Base-by-base conservation (phyloP, 441 rosid species). In the Populus hybrid region DNA sequence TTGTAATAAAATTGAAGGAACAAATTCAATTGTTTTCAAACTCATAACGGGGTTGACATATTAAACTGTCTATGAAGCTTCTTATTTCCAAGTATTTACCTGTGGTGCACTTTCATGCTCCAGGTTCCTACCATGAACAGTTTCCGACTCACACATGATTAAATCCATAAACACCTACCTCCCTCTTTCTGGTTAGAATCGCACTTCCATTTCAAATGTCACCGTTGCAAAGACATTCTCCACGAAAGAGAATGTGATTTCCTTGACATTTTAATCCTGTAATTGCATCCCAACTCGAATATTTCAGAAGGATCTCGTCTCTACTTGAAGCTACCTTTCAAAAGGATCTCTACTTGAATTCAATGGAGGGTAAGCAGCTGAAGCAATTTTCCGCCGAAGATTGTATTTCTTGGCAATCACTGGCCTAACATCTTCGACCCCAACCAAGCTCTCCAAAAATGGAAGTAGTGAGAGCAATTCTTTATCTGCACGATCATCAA, bases 381-480 rank as follows among this genome's bases (percentile, higher is more conserved):
- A 91, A 21, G 94, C 96, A 40, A 96, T 78, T 86, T 89, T 96
- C 81, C 84, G 89, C 81, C 88, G 79, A 5, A 93, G 89, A 85
- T 94, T 94, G 90, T 85, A 96, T 78, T 94, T 96, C 89, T 82
- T 81, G 16, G 79, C 84, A 26, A 81, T 81, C 34, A 91, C 67
- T 11, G 99, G 96, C 84, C 99, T 88, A 18, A 94, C 98, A 82
- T 96, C 99, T 83, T 94, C 93, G 0, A 87, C 94, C 18, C 94
- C 94, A 1, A 84, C 95, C 83, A 96, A 86, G 86, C 94, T 92
- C 88, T 94, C 99, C 83, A 96, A 81, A 83, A 96, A 96, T 1
- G 98, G 99, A 11, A 96, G 88, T 24, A 97, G 77, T 34, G 76
- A 75, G 70, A 96, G 98, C 81, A 96, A 86, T 81, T 93, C 98